Base-by-base conservation (phyloP, 192 early-diverging fungal genomes). In the Gaertneriomyces semiglobifer region DNA sequence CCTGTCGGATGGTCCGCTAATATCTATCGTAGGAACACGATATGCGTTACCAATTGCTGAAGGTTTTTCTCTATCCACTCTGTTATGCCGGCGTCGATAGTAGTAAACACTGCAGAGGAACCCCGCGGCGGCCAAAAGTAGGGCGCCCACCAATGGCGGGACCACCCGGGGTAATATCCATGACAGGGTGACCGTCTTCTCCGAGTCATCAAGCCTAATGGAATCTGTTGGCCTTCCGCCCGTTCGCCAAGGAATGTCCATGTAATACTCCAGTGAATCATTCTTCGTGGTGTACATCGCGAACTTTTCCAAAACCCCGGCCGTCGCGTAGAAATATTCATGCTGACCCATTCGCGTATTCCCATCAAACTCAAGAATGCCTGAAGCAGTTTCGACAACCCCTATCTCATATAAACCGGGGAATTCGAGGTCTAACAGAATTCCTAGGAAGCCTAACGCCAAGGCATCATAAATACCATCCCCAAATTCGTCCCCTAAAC, bases 21-120 rank as follows among this genome's bases (percentile, higher is more conserved):
- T 55, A 25, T 73, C 71, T 2, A 73, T 20, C 20, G 41, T 73
- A 9, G 48, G 57, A 25, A 56, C 11, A 53, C 65, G 54, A 20
- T 66, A 20, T 10, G 39, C 8, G 14, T 54, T 5, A 4, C 39
- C 1, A 52, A 50, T 50, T n/a, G 11, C 48, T n/a, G 48, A 12
- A 12, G 48, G 48, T 50, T 50, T n/a, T 50, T 50, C 18, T 1
- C 48, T n/a, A 50, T 50, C 48, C 25, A 33, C 25, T 33, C 25
- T 33, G 25, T 33, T 33, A 33, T 33, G 48, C 3, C 18, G 18
- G 48, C 48, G 11, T 18, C 18, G 11, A 12, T 12, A 50, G 12
- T n/a, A 50, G 48, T n/a, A 50, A 50, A 18, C 4, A 20, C n/a
- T 52, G 6, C 5, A 18, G 50, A 52, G 50, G n/a, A 52, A 6